phyloP scores from a whole-genome alignment of 768 basidiomycete genomes.

The Pleurotus giganteus region DNA sequence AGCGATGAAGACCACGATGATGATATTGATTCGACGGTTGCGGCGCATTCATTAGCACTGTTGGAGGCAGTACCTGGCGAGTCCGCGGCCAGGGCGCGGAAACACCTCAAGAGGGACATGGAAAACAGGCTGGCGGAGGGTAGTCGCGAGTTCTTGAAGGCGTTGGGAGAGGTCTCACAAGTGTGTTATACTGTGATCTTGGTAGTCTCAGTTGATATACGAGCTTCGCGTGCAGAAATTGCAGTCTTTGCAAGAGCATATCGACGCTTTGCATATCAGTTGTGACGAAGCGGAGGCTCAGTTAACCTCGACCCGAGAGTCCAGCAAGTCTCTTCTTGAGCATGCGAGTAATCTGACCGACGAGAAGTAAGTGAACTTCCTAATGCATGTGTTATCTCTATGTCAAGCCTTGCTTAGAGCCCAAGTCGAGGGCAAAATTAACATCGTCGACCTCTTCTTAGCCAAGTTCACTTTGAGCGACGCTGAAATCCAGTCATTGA shows the following conservation, averaged over 20 bases:
- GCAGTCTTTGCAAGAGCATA: slow-evolving; percentile 71
- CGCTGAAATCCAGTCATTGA: slow-evolving; percentile 69
- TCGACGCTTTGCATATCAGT: slow-evolving; percentile 73
- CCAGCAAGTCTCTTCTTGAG: slow-evolving; percentile 78
- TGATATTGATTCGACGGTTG: slow-evolving; percentile 11
- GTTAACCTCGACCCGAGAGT: slow-evolving; percentile 69
- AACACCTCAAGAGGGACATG: slow-evolving; percentile 80
- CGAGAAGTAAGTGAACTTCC: slow-evolving; percentile 53
- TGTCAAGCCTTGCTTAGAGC: slow-evolving; percentile 39
- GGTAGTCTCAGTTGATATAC: slow-evolving; percentile 4
- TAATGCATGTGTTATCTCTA: not conserved
- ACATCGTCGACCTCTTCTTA: slow-evolving; percentile 79
- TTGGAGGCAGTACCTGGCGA: slow-evolving; percentile 49
- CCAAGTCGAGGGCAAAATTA: slow-evolving; percentile 65
- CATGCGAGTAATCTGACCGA: slow-evolving; percentile 73
- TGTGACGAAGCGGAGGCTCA: slow-evolving; percentile 85
- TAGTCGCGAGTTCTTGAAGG: slow-evolving; percentile 78
- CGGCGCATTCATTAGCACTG: slow-evolving; percentile 15
- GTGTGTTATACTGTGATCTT: slow-evolving; percentile 45
- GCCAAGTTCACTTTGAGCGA: slow-evolving; percentile 80
- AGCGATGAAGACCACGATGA: slow-evolving; percentile 33
- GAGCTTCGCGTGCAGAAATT: slow-evolving; percentile 62
- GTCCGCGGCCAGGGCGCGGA: slow-evolving; percentile 70
- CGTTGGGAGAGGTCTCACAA: slow-evolving; percentile 86
- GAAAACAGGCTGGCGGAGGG: slow-evolving; percentile 81